A percentile compares a stretch with the other conserved stretches of the same genome.
Conservation (phyloP, 2,329 filamentous ascomycete species). For the Exserohilum turcica region DNA sequence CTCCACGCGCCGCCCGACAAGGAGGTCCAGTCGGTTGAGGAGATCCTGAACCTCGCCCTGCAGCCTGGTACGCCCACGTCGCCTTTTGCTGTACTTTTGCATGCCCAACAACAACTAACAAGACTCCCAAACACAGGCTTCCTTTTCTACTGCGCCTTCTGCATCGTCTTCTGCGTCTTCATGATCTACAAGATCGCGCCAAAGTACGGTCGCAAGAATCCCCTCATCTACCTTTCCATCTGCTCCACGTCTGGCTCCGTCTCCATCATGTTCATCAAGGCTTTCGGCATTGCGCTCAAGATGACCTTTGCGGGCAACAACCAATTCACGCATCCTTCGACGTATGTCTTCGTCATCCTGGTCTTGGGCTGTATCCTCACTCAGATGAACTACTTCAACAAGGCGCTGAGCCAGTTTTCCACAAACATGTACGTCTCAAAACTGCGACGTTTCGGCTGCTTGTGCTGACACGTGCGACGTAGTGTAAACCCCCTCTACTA, state of each 20-base stretch:
- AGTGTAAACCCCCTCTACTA: conserved; percentile 97
- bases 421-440: conserved; percentile 81
- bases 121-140: conserved; percentile 69
- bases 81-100: conserved; percentile 21
- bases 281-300: conserved; percentile 96
- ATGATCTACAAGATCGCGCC: conserved; percentile 98
- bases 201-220: conserved; percentile 89
- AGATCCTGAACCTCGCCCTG: conserved; percentile 88
- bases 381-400: conserved; percentile 99
- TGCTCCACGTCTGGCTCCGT: conserved; percentile 97
- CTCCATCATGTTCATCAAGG: conserved; percentile 99
- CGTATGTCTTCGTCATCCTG: conserved; percentile 96
- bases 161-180: conserved; percentile 80
- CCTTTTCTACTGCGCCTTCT: conserved; percentile 79
- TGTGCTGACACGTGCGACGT: conserved; percentile 16
- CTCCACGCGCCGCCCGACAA: conserved; percentile 94
- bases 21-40: conserved; percentile 86
- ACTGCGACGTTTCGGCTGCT: not conserved
- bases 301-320: conserved; percentile 92
- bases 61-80: conserved; percentile 73
- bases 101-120: conserved; percentile 20
- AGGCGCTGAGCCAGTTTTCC: conserved; percentile 93
- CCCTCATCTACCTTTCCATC: conserved; percentile 94
- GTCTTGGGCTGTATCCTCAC: conserved; percentile 92
- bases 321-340: conserved; percentile 92